A percentile compares a stretch with the other conserved stretches of the same genome.
phyloP scores from a whole-genome alignment of 495 filamentous ascomycete species.

The Antarctomyces pellizariae region DNA sequence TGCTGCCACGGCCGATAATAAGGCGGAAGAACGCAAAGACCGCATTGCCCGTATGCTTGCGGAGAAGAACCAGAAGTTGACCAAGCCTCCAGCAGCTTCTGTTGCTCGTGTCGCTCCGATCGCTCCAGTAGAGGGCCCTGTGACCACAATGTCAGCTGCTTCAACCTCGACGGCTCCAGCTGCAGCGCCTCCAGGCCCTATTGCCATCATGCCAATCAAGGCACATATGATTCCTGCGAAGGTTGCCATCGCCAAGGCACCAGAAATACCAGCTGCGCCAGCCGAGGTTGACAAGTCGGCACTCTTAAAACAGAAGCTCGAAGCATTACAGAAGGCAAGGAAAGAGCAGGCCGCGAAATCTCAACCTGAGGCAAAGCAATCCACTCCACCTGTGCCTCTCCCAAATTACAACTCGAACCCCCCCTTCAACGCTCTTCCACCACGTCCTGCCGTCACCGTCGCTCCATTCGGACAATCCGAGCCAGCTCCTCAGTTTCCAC shows the following conservation, averaged over 20 bases:
- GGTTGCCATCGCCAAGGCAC: slow-evolving; percentile 7
- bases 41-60: slow-evolving; percentile 53
- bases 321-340: slow-evolving; percentile 12
- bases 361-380: slow-evolving; percentile 10
- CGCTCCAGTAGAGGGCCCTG: no score
- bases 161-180: slow-evolving; percentile 10
- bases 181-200: slow-evolving; percentile 4
- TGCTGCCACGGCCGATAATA: slow-evolving; percentile 12
- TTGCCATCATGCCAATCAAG: slow-evolving; percentile 3
- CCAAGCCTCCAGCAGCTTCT: slow-evolving; percentile 12
- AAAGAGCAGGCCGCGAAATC: slow-evolving; percentile 8
- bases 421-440: no score
- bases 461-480: neutral
- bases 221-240: slow-evolving; percentile 6
- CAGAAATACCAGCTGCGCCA: slow-evolving; percentile 6
- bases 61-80: slow-evolving; percentile 22
- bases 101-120: slow-evolving; percentile 10
- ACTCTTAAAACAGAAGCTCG: slow-evolving; percentile 14
- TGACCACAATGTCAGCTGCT: no score
- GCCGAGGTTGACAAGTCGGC: slow-evolving; percentile 10
- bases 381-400: neutral
- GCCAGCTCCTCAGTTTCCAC: neutral
- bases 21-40: slow-evolving; percentile 49
- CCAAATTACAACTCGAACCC: slow-evolving; percentile 1
- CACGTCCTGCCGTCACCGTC: neutral